phyloP scores from a whole-genome alignment of 2,329 filamentous ascomycete genomes.

The Ceratocystis albifundus region DNA sequence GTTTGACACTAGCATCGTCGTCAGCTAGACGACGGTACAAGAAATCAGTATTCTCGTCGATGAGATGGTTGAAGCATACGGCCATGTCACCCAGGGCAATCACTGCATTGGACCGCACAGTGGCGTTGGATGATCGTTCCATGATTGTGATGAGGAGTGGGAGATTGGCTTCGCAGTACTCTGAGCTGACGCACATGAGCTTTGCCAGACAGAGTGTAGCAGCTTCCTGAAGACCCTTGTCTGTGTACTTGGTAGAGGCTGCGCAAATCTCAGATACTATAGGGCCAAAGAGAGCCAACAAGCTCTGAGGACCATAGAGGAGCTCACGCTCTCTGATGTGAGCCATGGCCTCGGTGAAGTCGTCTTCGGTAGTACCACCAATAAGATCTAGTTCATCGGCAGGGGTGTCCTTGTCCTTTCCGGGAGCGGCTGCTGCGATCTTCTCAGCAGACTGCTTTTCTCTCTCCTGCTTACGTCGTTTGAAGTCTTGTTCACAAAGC shows the following conservation, averaged over 20 bases:
- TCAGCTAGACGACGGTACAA: slow-evolving; percentile 89
- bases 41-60: slow-evolving; percentile 98
- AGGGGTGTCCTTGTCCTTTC: slow-evolving; percentile 51
- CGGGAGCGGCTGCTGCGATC: slow-evolving; percentile 31
- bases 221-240: slow-evolving; percentile 81
- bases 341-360: slow-evolving; percentile 76
- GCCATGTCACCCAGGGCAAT: slow-evolving; percentile 98
- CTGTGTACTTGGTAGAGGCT: slow-evolving; percentile 84
- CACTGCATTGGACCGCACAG: slow-evolving; percentile 88
- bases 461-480: slow-evolving; percentile 83
- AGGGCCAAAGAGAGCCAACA: slow-evolving; percentile 83
- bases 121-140: slow-evolving; percentile 83
- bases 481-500: slow-evolving; percentile 95
- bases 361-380: slow-evolving; percentile 87
- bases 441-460: slow-evolving; percentile 51
- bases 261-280: slow-evolving; percentile 87
- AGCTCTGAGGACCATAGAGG: slow-evolving; percentile 67
- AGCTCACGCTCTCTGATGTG: slow-evolving; percentile 76
- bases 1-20: slow-evolving; percentile 76
- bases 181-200: slow-evolving; percentile 93
- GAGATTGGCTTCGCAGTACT: slow-evolving; percentile 90
- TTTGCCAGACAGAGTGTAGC: slow-evolving; percentile 92
- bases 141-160: slow-evolving; percentile 94
- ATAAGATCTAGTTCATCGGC: slow-evolving; percentile 91
- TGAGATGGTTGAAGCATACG: slow-evolving; percentile 97